Base-by-base conservation (phyloP, 306 rosid genomes). In the Fragaria vesca region DNA sequence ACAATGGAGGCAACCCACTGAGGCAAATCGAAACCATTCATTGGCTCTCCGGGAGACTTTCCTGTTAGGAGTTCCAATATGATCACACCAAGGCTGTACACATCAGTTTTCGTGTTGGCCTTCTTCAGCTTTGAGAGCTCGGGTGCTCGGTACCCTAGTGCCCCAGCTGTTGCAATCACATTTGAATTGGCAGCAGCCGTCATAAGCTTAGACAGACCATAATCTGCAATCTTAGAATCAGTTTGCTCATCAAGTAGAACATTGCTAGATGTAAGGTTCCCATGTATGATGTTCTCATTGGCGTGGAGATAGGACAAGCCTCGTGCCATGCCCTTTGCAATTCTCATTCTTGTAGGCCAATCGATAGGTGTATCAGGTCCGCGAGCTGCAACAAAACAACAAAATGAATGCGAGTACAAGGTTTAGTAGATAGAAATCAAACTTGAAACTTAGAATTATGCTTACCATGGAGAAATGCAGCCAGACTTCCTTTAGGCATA, bases 1-100 rank as follows among this genome's bases (percentile, higher is more conserved):
- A 94, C 98, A 47, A 90, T 92, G 12, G 98, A 94, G 58, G 98
- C 98, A 79, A 94, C 97, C 98, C 98, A 94, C 69, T 88, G 98
- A 40, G 98, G 98, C 81, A 94, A 87, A 87, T 94, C 97, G 72
- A 88, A 80, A 5, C 98, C 98, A 50, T 90, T 87, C 91, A 88
- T 76, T 11, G 93, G 90, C 81, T 92, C 97, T 17, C 93, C 93
- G 4, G 98, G 97, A 72, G 97, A 90, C 81, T 92, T 94, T 60
- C 98, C 96, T 11, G 97, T 94, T 75, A 92, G 92, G 68, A 90
- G 97, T 82, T 94, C 98, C 85, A 94, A 83, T 82, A 92, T 87
- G 92, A 94, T 89, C 34, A 94, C 97, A 69, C 98, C 97, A 50
- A 94, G 95, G 86, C 97, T 90, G 87, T 94, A 94, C 4, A 89